Evolutionary conservation across 768 basidiomycete species (phyloP).

Genomic region (Pholiota microspora): DNA sequence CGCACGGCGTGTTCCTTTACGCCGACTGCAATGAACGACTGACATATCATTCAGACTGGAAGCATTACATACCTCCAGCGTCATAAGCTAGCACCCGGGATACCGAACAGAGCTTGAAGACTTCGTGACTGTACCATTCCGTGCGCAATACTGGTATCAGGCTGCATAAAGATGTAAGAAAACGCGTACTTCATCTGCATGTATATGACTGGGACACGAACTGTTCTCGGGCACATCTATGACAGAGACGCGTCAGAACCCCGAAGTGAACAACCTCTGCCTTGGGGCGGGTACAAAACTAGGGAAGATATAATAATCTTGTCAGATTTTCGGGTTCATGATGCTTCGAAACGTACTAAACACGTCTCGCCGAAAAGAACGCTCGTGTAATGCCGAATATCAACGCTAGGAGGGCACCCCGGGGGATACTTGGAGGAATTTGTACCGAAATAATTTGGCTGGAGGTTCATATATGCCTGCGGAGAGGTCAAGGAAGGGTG

Average conservation of each 20-base stretch:
- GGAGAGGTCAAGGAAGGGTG: too few species aligned
- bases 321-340: background rate
- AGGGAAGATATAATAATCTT: too few species aligned
- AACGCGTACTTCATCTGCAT: too few species aligned
- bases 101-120: too few species aligned
- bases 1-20: too few species aligned
- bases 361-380: background rate
- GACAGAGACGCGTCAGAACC: background rate
- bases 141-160: too few species aligned
- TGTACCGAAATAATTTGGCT: background rate
- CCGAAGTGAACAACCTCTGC: background rate
- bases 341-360: background rate
- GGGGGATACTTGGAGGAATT: background rate
- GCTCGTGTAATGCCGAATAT: background rate
- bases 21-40: too few species aligned
- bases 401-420: background rate
- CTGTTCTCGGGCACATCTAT: background rate
- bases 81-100: too few species aligned
- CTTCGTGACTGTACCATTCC: too few species aligned
- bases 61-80: too few species aligned
- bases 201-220: background rate
- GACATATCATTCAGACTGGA: too few species aligned
- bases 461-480: background rate
- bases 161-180: too few species aligned
- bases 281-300: background rate